Percentiles rank a stretch among this genome's conserved stretches.
phyloP scores from a whole-genome alignment of 441 rosid species.

The Adansonia grandidieri region DNA sequence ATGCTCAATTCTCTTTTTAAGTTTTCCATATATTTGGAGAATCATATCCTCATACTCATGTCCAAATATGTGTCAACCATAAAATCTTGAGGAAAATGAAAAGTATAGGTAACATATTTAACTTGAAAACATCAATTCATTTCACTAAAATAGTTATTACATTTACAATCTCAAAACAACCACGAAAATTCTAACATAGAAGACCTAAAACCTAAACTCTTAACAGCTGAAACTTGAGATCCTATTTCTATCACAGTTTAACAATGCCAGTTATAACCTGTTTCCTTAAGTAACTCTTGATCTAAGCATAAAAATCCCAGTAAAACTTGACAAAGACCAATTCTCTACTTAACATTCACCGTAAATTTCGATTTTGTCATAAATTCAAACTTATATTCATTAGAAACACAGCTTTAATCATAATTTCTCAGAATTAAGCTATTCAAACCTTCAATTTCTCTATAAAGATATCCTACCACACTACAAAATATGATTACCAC shows the following conservation, averaged over 20 bases:
- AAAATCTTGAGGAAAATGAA: too few species aligned
- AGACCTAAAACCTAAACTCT: background rate
- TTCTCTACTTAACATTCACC: background rate
- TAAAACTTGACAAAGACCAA: background rate
- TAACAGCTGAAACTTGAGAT: background rate
- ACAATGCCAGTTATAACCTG: background rate
- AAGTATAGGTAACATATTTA: too few species aligned
- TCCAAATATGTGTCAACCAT: too few species aligned
- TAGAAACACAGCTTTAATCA: background rate
- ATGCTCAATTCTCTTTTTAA: too few species aligned
- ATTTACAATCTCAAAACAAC: background rate
- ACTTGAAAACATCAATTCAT: background rate
- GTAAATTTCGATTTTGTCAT: conserved; percentile 1
- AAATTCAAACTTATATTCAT: background rate
- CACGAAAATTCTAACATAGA: background rate
- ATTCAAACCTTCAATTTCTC: background rate
- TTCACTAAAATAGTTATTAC: background rate
- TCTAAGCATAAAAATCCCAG: background rate
- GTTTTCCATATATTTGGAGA: too few species aligned
- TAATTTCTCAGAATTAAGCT: background rate
- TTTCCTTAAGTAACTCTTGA: background rate
- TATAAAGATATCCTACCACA: background rate
- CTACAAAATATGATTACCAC: background rate
- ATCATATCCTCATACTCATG: too few species aligned
- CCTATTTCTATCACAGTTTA: background rate